A percentile compares a stretch with the other conserved stretches of the same genome.
These are phyloP conservation scores for Harringtonia lauricola DNA, from an alignment of 2,329 filamentous ascomycete species.

Conservation along the genomic window DNA sequence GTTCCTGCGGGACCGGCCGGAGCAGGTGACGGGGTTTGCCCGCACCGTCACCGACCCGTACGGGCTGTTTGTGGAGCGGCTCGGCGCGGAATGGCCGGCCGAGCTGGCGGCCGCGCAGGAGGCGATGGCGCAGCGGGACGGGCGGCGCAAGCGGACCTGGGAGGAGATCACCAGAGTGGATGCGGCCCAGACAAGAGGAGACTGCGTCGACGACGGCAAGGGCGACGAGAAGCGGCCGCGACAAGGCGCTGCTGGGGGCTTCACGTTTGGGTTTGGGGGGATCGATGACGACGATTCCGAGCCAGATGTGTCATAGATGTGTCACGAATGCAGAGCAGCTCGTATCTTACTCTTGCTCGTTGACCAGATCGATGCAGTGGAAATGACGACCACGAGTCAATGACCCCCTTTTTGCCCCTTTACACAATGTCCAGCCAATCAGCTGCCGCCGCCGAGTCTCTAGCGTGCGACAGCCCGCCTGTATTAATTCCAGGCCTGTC, in stretches of 20 bases:
- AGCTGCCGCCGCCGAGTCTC: no score
- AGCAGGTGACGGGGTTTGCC: slow-evolving; percentile 76
- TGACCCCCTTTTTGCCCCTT: no score
- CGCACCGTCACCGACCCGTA: slow-evolving; percentile 58
- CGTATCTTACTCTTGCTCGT: no score
- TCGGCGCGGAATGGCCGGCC: slow-evolving; percentile 41
- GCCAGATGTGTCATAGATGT: slow-evolving; percentile 22
- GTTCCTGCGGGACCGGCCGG: slow-evolving; percentile 71
- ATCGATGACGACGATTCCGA: slow-evolving; percentile 23
- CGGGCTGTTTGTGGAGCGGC: slow-evolving; percentile 59
- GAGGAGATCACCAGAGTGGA: no score
- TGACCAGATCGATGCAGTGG: no score
- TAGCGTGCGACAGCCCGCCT: no score
- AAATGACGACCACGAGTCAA: no score
- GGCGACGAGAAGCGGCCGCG: slow-evolving; percentile 20
- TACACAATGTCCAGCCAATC: no score
- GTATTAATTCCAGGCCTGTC: no score
- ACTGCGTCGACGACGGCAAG: slow-evolving; percentile 12
- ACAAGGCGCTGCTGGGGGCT: slow-evolving; percentile 30
- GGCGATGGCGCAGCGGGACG: slow-evolving; percentile 39
- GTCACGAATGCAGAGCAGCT: neutral
- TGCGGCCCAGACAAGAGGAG: slow-evolving; percentile 33
- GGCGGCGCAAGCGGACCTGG: slow-evolving; percentile 74
- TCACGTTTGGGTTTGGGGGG: slow-evolving; percentile 44
- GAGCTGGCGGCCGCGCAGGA: slow-evolving; percentile 8